Evolutionary conservation across 257 asterid genomes (phyloP).

Genomic region (Solanum phureja): DNA sequence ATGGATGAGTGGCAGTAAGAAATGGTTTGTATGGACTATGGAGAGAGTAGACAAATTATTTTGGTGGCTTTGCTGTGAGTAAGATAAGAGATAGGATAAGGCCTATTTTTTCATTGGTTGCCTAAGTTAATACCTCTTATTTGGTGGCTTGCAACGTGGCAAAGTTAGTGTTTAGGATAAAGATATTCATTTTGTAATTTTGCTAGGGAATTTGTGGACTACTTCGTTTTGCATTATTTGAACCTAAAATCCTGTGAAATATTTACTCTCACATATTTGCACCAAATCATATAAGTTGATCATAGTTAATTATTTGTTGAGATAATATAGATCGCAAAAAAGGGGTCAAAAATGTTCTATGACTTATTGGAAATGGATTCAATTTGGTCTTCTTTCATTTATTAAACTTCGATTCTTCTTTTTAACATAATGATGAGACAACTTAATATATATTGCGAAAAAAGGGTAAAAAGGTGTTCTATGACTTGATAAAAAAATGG

Average conservation of each 20-base stretch:
- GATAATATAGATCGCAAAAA: neutral
- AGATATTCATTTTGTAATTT: conserved; percentile 17
- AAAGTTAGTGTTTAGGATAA: conserved; percentile 15
- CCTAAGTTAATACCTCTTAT: conserved; percentile 6
- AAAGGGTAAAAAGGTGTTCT: neutral
- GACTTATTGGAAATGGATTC: neutral
- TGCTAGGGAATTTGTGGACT: conserved; percentile 9
- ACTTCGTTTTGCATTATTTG: neutral
- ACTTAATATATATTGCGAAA: neutral
- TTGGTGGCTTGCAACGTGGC: conserved; percentile 43
- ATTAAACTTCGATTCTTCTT: rapidly evolving
- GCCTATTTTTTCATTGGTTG: conserved; percentile 41
- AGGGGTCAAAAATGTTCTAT: neutral
- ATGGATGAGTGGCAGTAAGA: conserved; percentile 1
- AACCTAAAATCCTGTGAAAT: neutral
- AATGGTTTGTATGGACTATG: conserved; percentile 2
- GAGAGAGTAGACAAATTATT: conserved; percentile 3
- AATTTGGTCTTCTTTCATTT: neutral
- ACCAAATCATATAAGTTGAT: neutral
- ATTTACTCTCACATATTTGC: neutral
- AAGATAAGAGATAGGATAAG: conserved; percentile 78
- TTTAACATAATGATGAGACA: neutral
- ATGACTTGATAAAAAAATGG: neutral
- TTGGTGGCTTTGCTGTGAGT: conserved; percentile 38
- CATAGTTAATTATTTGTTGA: neutral